Base-by-base conservation (phyloP, 176 grass and related monocot species). In the Otatea glauca region DNA sequence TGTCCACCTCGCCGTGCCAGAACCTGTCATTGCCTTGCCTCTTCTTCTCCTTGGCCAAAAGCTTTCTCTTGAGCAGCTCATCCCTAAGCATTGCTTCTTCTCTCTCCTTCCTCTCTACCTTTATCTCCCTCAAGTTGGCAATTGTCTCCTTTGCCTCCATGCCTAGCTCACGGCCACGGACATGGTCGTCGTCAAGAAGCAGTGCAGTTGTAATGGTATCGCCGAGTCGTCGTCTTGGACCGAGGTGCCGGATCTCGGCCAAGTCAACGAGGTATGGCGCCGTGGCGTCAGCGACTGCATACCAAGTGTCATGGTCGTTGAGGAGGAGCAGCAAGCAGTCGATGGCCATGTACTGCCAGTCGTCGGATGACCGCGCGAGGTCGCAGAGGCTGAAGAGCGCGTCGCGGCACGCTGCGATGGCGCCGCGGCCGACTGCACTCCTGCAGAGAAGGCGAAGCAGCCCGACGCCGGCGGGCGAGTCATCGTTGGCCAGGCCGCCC, bases 261-360 rank as follows among this genome's bases (percentile, higher is more conserved):
- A 99, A 25, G 67, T 99, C 93, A 18, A 84, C 65, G 21, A 99
- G 93, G 41, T 70, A 88, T 11, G 88, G 66, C 4, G 91, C 87
- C 9, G 89, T 80, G 32, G 86, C 29, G 38, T 99, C 75, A 21
- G 88, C 87, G 1, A 84, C 89, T 0, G 51, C 72, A 60, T 59
- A 81, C 62, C 93, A 84, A 6, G 89, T 92, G 20, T 77, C 83
- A 2, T 20, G 54, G 65, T 96, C 91, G 37, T 89, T 66, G 21
- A 96, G 77, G 9, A 99, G 96, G 56, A 94, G 78, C 5, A 99
- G 86, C 81, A 99, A 55, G 88, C 96, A 99, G 74, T 99, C 96
- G n/a, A 99, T 78, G 23, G 91, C 89, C 93, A 99, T 99, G 83
- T 99, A 96, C 84, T 99, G 96, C 96, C 96, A 96, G 84, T 99